Conservation (phyloP, 202 grass and related monocot species). For the Schoenoplectus tabernaemontani region DNA sequence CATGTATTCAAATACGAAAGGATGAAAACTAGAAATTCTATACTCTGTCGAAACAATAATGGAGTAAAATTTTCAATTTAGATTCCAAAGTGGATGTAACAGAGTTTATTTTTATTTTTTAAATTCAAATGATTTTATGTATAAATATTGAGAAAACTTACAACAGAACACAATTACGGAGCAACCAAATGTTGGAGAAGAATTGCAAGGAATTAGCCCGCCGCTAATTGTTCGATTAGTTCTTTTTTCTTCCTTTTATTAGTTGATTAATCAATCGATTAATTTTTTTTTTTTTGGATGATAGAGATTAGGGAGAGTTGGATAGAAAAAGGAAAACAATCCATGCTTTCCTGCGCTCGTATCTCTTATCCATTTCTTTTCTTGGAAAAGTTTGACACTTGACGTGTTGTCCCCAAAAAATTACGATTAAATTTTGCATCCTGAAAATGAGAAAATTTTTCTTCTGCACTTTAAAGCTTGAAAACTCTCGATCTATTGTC, state of each 20-base stretch:
- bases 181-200: not conserved
- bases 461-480: too few species aligned
- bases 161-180: not conserved
- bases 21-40: not conserved
- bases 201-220: not conserved
- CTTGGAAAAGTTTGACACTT: not conserved
- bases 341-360: not conserved
- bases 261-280: not conserved
- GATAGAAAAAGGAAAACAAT: not conserved
- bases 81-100: not conserved
- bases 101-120: too few species aligned
- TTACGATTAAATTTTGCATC: too few species aligned
- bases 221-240: not conserved
- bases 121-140: not conserved
- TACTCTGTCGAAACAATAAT: not conserved
- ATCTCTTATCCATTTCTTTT: not conserved
- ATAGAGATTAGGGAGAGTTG: not conserved
- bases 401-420: not conserved
- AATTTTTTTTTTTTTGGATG: not conserved
- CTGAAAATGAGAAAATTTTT: too few species aligned
- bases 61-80: not conserved
- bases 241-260: not conserved
- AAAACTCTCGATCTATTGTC: too few species aligned
- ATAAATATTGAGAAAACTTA: constrained; percentile 1
- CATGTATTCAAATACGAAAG: not conserved